Base-by-base conservation (phyloP, 2,329 filamentous ascomycete genomes). In the Phyllosticta paracitricarpa region DNA sequence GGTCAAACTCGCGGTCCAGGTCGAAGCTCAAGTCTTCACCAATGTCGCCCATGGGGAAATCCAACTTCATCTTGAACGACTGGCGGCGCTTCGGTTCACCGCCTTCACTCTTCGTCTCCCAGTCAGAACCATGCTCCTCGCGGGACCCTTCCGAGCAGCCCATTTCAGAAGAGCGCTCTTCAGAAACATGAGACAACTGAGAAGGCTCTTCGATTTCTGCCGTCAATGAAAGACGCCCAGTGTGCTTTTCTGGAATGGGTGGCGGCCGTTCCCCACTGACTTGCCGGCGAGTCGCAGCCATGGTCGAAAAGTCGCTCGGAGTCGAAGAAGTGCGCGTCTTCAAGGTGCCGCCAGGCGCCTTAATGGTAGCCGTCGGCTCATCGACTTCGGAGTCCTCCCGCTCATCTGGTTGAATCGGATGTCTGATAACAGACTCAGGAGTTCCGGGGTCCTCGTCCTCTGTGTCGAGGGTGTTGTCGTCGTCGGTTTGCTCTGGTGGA, bases 271-370 rank as follows among this genome's bases (percentile, higher is more conserved):
- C 89, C 51, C 86, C 85, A 75, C 91, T 96, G 66, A 96, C 89
- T 69, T 92, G 85, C 63, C 92, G 85, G 65, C 93, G 86, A 66
- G 89, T 85, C 67, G 93, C 90, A 52, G 91, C 88, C 91, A 97
- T 96, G 4, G 89, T 82, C 61, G 85, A 79, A 57, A 93, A 77
- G 72, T 97, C 93, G 1, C 90, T 87, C 1, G 91, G 92, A 0
- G 92, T 96, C 51, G 91, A 85, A 1, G 93, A 97, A 17, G 91
- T 85, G 35, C 93, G 84, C 0, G 92, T 94, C 79, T 96, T 97
- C 51, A 97, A 81, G 73, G 87, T 91, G 10, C 89, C 90, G 7
- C 91, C 89, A 24, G 89, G 86, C 8, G 91, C 89, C 73, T 93
- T 94, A 76, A 97, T 92, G 0, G 93, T 97, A 4, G 93, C 91